phyloP scores from a whole-genome alignment of 306 rosid genomes.

The Glycine tomentella region DNA sequence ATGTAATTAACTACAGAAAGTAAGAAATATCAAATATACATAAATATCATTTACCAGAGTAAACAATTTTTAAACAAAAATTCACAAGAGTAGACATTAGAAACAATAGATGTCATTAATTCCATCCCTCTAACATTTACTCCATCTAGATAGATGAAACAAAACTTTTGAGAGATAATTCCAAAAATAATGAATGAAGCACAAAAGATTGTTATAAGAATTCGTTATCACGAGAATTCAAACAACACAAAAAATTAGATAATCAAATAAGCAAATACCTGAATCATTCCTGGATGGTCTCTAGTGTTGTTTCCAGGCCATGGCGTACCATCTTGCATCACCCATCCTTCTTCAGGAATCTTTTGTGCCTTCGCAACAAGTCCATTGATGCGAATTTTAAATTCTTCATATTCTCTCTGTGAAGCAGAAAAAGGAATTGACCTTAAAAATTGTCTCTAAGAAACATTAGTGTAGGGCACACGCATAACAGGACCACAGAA shows the following conservation, averaged over 20 bases:
- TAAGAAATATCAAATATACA: conserved; percentile 7
- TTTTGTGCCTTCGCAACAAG: conserved; percentile 82
- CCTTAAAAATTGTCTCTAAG: conserved; percentile 25
- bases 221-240: conserved; percentile 27
- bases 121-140: conserved; percentile 18
- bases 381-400: conserved; percentile 80
- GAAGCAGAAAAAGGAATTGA: conserved; percentile 26
- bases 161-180: neutral
- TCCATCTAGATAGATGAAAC: conserved; percentile 27
- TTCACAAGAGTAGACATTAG: neutral
- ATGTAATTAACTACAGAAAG: neutral
- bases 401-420: conserved; percentile 94
- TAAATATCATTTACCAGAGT: conserved; percentile 11
- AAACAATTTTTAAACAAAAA: neutral
- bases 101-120: conserved; percentile 2
- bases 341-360: conserved; percentile 93
- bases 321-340: conserved; percentile 95
- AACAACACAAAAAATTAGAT: conserved; percentile 23
- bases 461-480: neutral
- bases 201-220: conserved; percentile 26
- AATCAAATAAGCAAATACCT: conserved; percentile 56
- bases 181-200: conserved; percentile 11
- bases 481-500: neutral
- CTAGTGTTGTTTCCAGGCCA: conserved; percentile 97
- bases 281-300: conserved; percentile 98